Conservation (phyloP, 768 basidiomycete genomes). For the Boletales sp. region DNA sequence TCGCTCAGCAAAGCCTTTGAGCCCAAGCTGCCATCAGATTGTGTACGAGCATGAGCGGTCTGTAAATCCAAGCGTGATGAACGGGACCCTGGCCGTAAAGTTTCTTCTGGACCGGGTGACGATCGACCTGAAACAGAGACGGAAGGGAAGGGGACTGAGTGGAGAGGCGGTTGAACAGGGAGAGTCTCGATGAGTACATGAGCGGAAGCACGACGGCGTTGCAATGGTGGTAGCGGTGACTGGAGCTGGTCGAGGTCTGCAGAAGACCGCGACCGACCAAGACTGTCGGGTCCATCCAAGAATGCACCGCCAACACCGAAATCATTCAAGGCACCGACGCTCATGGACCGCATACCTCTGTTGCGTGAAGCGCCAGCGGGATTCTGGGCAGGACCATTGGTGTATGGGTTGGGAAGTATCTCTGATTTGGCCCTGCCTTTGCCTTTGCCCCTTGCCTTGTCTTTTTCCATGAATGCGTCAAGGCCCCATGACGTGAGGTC, state of each 20-base stretch:
- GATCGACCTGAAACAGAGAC: conserved; percentile 44
- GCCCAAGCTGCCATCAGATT: conserved; percentile 51
- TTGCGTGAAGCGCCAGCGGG: conserved; percentile 38
- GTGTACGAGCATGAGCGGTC: conserved; percentile 40
- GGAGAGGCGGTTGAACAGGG: conserved; percentile 37
- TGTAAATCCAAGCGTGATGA: conserved; percentile 32
- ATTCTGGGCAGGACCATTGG: conserved; percentile 37
- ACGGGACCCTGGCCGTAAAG: conserved; percentile 32
- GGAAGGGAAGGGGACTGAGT: conserved; percentile 65
- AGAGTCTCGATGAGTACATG: conserved; percentile 45
- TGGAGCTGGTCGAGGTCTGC: conserved; percentile 52
- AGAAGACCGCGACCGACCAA: conserved; percentile 53
- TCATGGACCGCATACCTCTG: conserved; percentile 58
- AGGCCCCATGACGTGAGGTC: conserved; percentile 85
- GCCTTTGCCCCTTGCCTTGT: conserved; percentile 45
- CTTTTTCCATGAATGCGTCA: conserved; percentile 70
- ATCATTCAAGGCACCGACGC: conserved; percentile 59
- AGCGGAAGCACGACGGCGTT: conserved; percentile 49
- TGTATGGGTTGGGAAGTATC: conserved; percentile 44
- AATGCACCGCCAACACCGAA: conserved; percentile 47
- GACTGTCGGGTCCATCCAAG: conserved; percentile 34
- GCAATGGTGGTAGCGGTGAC: conserved; percentile 36
- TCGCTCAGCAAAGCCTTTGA: conserved; percentile 44
- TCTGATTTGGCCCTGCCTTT: conserved; percentile 37
- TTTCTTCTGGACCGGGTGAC: conserved; percentile 44